Conservation (phyloP, 371 early-diverging fungal species). For the Syncephalastrum contaminatum region DNA sequence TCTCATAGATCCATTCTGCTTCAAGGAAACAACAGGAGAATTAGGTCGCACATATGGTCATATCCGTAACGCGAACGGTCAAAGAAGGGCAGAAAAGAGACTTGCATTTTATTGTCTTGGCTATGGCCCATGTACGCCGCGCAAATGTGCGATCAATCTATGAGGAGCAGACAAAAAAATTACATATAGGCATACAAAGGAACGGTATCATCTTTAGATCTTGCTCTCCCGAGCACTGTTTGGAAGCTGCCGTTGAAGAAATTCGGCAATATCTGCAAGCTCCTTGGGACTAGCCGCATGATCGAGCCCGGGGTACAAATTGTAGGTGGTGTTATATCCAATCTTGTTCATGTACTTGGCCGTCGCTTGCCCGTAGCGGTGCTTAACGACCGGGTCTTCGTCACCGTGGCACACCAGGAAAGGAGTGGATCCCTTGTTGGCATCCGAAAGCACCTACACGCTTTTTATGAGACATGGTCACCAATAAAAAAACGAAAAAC, state of each 20-base stretch:
- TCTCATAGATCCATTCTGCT: too few species aligned
- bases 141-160: too few species aligned
- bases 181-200: too few species aligned
- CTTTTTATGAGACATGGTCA: too few species aligned
- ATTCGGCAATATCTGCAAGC: constrained; percentile 70
- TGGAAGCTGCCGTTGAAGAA: constrained; percentile 45
- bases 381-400: constrained; percentile 75
- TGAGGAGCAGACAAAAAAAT: too few species aligned
- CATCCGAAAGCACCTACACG: constrained; percentile 10
- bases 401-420: constrained; percentile 90
- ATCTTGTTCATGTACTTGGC: constrained; percentile 62
- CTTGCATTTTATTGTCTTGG: too few species aligned
- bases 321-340: constrained; percentile 71
- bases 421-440: constrained; percentile 68
- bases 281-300: constrained; percentile 79
- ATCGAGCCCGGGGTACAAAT: constrained; percentile 77
- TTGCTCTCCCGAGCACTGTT: constrained; percentile 8
- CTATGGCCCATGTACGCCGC: too few species aligned
- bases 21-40: too few species aligned
- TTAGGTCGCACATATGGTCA: too few species aligned
- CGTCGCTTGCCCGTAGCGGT: constrained; percentile 69
- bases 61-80: too few species aligned
- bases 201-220: background rate
- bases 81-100: too few species aligned
- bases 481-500: background rate